Evolutionary conservation across 129 eudicot species (phyloP).

Genomic region (Tagetes patula): DNA sequence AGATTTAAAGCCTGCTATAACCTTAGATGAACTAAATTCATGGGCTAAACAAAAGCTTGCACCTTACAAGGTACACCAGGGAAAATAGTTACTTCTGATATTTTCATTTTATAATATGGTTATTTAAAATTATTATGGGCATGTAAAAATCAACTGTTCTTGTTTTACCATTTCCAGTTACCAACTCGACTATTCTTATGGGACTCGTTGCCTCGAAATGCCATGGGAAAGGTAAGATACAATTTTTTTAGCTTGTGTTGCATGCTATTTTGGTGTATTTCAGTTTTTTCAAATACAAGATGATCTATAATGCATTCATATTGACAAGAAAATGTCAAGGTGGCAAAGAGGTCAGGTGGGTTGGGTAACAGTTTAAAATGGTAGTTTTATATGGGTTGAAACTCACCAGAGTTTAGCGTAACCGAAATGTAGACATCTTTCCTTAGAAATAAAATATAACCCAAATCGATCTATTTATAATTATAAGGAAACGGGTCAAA

Average conservation of each 20-base stretch:
- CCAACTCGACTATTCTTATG: slow-evolving; percentile 79
- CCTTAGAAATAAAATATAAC: too few species aligned
- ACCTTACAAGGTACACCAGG: slow-evolving; percentile 77
- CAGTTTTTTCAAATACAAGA: neutral
- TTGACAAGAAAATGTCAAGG: neutral
- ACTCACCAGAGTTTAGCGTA: too few species aligned
- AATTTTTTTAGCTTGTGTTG: neutral
- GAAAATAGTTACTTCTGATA: neutral
- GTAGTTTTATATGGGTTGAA: too few species aligned
- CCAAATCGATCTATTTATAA: too few species aligned
- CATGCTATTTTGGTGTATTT: neutral
- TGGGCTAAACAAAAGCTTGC: slow-evolving; percentile 98
- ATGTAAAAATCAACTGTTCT: neutral
- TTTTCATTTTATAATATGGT: too few species aligned
- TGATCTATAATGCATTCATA: too few species aligned
- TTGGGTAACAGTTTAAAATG: slow-evolving; percentile 3
- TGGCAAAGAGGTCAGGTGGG: neutral
- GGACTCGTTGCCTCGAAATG: slow-evolving; percentile 96
- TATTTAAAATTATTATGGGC: too few species aligned
- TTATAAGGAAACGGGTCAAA: too few species aligned
- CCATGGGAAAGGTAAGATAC: slow-evolving; percentile 92
- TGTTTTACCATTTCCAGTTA: slow-evolving; percentile 43
- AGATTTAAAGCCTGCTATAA: slow-evolving; percentile 69
- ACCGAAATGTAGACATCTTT: too few species aligned
- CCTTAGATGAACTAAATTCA: slow-evolving; percentile 64